A percentile compares a stretch with the other conserved stretches of the same genome.
phyloP scores from a whole-genome alignment of 2,329 filamentous ascomycete species.

The Aureobasidium sp. region DNA sequence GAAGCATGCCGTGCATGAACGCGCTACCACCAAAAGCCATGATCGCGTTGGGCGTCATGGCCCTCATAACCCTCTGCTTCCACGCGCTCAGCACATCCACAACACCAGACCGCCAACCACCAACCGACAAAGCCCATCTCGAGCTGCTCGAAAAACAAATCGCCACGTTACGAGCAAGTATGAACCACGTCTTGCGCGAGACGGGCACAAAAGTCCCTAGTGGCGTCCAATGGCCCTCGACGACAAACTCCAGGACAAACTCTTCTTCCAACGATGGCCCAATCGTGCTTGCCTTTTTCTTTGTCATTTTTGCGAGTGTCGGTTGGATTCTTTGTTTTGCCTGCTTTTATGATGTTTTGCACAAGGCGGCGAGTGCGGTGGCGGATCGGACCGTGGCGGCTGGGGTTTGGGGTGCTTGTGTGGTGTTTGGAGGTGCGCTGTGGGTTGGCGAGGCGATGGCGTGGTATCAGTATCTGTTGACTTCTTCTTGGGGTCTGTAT shows the following conservation, averaged over 20 bases:
- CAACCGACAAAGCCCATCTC: neutral
- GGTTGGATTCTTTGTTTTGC: neutral
- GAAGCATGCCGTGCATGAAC: too few species aligned
- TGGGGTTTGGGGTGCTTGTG: neutral
- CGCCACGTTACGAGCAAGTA: too few species aligned
- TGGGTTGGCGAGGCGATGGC: neutral
- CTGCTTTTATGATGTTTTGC: too few species aligned
- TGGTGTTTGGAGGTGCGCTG: neutral
- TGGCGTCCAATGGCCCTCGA: neutral
- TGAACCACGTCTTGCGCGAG: too few species aligned
- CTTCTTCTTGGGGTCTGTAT: neutral
- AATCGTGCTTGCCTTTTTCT: neutral
- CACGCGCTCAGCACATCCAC: neutral
- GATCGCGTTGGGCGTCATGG: neutral
- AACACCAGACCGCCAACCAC: too few species aligned
- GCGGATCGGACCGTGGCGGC: neutral
- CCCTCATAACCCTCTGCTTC: neutral
- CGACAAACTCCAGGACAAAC: neutral
- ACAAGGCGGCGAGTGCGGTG: neutral
- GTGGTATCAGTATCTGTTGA: neutral
- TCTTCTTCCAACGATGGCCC: neutral
- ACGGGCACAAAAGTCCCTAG: neutral
- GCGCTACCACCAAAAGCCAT: neutral
- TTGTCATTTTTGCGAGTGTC: neutral
- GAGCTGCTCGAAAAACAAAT: neutral